phyloP scores from a whole-genome alignment of 208 protist genomes.

The Trypanosoma mega region DNA sequence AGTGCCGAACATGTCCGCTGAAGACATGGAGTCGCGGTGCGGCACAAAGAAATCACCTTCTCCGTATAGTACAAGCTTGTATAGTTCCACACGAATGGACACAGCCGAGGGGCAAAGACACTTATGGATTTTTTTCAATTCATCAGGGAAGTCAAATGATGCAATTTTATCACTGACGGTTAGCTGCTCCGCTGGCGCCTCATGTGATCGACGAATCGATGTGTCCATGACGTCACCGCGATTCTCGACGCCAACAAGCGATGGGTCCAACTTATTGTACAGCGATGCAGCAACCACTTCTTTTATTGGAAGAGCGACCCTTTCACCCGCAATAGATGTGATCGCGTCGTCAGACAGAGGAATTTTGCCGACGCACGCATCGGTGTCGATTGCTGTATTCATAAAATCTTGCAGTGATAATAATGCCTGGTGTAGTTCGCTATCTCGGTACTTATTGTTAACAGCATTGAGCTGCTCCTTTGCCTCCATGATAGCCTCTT shows the following conservation, averaged over 20 bases:
- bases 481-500: not conserved
- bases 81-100: constrained; percentile 10
- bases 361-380: constrained; percentile 2
- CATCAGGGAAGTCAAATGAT: constrained; percentile 20
- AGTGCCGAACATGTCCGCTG: constrained; percentile 17
- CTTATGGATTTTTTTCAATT: constrained; percentile 12
- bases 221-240: constrained; percentile 20
- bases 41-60: constrained; percentile 26
- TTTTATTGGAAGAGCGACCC: not conserved
- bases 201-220: constrained; percentile 12
- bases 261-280: constrained; percentile 14
- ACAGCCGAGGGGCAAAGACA: constrained; percentile 16
- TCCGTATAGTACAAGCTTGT: constrained; percentile 23
- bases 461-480: not conserved
- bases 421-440: not conserved
- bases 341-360: not conserved
- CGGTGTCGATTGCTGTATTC: constrained; percentile 2
- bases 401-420: not conserved
- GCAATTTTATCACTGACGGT: not conserved
- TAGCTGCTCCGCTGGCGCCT: not conserved
- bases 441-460: not conserved
- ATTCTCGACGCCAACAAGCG: constrained; percentile 19
- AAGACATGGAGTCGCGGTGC: constrained; percentile 20
- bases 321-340: not conserved
- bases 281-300: not conserved